Evolutionary conservation across 2,329 filamentous ascomycete species (phyloP).

Genomic region (Fusarium nanum): DNA sequence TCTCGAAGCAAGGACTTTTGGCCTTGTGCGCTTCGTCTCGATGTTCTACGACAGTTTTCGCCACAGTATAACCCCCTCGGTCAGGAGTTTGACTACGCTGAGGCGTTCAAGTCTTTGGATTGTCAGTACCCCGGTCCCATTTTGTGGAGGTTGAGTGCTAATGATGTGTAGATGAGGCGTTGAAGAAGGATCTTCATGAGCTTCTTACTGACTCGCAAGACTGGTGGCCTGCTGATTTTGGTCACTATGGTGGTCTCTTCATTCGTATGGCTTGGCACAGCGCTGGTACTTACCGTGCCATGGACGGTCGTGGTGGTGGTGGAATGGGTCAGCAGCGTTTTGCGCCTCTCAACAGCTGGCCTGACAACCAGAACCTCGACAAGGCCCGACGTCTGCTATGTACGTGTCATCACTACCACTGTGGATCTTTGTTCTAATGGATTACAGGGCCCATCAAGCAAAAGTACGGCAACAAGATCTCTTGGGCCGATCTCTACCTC

Average conservation of each 20-base stretch:
- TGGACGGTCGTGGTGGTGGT: slow-evolving; percentile 79
- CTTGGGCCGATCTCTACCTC: slow-evolving; percentile 79
- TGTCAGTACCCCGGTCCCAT: slow-evolving; percentile 54
- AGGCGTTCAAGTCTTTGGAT: slow-evolving; percentile 75
- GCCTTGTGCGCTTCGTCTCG: slow-evolving; percentile 74
- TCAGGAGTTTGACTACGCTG: slow-evolving; percentile 76
- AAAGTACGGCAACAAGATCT: slow-evolving; percentile 86
- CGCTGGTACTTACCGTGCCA: slow-evolving; percentile 80
- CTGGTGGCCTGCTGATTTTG: slow-evolving; percentile 86
- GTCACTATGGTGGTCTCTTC: slow-evolving; percentile 84
- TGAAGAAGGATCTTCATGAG: slow-evolving; percentile 79
- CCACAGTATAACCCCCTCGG: slow-evolving; percentile 71
- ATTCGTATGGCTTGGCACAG: slow-evolving; percentile 86
- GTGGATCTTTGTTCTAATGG: not conserved
- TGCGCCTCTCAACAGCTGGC: slow-evolving; percentile 83
- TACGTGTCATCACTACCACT: not conserved
- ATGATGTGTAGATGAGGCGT: slow-evolving; percentile 53
- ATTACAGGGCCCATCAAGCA: slow-evolving; percentile 75
- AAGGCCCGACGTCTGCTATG: slow-evolving; percentile 83
- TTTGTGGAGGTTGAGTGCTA: slow-evolving; percentile 46
- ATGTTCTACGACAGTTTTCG: slow-evolving; percentile 79
- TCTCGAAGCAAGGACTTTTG: slow-evolving; percentile 79
- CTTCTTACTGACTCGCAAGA: slow-evolving; percentile 84
- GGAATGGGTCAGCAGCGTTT: slow-evolving; percentile 82
- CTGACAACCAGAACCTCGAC: slow-evolving; percentile 81